These are phyloP conservation scores for Cladosporium cucumerinum DNA, from an alignment of 2,329 filamentous ascomycete genomes.

Conservation along the genomic window DNA sequence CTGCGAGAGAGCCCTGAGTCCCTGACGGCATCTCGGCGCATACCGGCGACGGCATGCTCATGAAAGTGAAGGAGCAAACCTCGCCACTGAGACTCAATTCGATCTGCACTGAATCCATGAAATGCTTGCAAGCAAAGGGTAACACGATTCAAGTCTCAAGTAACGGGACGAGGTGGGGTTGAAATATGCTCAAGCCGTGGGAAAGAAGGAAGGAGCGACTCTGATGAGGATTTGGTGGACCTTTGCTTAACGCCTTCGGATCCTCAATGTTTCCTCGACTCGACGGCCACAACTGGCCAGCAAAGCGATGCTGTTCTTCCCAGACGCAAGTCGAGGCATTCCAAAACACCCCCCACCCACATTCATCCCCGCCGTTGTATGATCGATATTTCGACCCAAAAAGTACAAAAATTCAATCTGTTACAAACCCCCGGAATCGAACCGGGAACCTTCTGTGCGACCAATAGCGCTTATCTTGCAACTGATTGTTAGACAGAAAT, in stretches of 20 bases:
- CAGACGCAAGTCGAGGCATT: not conserved
- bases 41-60: not conserved
- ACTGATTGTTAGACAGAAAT: constrained; percentile 4
- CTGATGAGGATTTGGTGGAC: not conserved
- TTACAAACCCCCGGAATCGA: constrained; percentile 6
- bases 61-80: not conserved
- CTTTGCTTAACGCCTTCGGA: not conserved
- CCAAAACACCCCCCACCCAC: not conserved
- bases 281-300: not conserved
- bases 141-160: not conserved
- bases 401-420: not conserved
- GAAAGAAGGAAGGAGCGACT: not conserved
- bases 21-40: not conserved
- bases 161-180: not conserved
- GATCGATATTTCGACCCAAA: not conserved
- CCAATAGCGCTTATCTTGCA: not conserved
- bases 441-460: constrained; percentile 1
- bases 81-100: not conserved
- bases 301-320: not conserved
- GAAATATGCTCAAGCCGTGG: not conserved
- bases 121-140: not conserved
- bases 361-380: not conserved
- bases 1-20: not conserved
- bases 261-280: not conserved
- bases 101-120: not conserved